phyloP scores from a whole-genome alignment of 2,329 filamentous ascomycete genomes.

The Claviceps sp. region DNA sequence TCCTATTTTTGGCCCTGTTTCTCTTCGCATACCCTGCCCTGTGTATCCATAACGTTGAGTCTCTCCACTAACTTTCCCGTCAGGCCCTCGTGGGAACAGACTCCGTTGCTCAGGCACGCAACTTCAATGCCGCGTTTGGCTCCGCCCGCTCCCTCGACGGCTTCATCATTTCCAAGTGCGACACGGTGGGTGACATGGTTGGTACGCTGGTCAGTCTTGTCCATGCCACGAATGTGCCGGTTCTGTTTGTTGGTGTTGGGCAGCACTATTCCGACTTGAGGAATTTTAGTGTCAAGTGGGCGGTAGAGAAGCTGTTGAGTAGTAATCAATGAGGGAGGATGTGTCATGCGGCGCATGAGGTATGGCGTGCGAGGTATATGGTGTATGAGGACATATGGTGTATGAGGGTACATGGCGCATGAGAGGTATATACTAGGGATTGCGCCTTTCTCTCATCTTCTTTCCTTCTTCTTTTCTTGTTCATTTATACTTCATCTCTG shows the following conservation, averaged over 20 bases:
- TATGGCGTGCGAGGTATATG: no score
- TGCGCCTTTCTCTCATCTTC: not conserved
- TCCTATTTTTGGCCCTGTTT: no score
- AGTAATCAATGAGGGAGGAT: constrained; percentile 21
- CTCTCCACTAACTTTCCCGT: no score
- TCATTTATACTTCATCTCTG: no score
- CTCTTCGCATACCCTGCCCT: not conserved
- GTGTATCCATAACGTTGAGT: not conserved
- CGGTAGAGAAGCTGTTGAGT: constrained; percentile 50
- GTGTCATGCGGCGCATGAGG: no score
- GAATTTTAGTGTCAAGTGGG: constrained; percentile 58
- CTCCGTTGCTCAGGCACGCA: constrained; percentile 85
- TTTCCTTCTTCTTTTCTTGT: not conserved
- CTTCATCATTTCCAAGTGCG: constrained; percentile 97
- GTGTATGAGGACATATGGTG: no score
- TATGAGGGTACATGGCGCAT: no score
- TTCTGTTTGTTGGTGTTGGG: constrained; percentile 73
- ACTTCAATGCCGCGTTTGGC: constrained; percentile 92
- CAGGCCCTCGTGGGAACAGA: constrained; percentile 87
- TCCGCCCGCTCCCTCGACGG: constrained; percentile 70
- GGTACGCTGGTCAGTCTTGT: constrained; percentile 92
- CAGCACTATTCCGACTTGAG: constrained; percentile 57
- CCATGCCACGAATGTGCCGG: constrained; percentile 90
- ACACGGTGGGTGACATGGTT: constrained; percentile 99
- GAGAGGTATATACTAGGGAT: no score